Evolutionary conservation across 2,329 filamentous ascomycete genomes (phyloP).

Genomic region (Claviceps quebecensis): DNA sequence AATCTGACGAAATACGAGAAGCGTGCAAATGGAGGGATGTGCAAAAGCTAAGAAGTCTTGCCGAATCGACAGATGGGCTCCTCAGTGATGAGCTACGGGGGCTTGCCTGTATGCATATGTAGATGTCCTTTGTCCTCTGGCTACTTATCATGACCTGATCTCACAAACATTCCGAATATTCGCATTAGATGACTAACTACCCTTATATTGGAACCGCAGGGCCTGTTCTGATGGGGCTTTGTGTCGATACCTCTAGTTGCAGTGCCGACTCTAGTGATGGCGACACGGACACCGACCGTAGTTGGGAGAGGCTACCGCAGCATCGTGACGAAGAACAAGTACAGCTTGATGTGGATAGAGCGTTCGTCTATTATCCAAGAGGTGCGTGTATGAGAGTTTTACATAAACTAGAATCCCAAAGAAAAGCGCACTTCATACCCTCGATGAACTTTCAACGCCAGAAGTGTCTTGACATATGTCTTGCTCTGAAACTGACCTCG

Average conservation of each 20-base stretch:
- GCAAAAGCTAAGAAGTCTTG: conserved; percentile 39
- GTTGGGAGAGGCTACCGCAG: conserved; percentile 51
- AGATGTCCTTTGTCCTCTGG: not conserved
- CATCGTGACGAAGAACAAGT: conserved; percentile 89
- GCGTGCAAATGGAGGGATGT: conserved; percentile 49
- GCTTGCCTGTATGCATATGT: conserved; percentile 51
- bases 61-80: conserved; percentile 52
- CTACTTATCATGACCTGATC: conserved; percentile 3
- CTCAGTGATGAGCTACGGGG: conserved; percentile 54
- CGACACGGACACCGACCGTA: conserved; percentile 4
- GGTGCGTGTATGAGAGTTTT: conserved; percentile 31
- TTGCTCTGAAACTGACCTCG: not conserved
- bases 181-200: not conserved
- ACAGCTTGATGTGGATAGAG: conserved; percentile 77
- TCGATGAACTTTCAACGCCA: not conserved
- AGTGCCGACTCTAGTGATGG: not conserved
- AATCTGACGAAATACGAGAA: conserved; percentile 21
- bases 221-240: conserved; percentile 44
- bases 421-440: not conserved
- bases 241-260: not conserved
- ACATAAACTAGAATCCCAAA: not conserved
- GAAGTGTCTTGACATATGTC: not conserved
- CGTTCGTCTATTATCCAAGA: conserved; percentile 92
- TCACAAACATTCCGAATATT: not conserved
- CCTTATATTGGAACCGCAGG: conserved; percentile 26